These are phyloP conservation scores for Micromonas commoda DNA, from an alignment of 139 green algal species.

Conservation along the genomic window DNA sequence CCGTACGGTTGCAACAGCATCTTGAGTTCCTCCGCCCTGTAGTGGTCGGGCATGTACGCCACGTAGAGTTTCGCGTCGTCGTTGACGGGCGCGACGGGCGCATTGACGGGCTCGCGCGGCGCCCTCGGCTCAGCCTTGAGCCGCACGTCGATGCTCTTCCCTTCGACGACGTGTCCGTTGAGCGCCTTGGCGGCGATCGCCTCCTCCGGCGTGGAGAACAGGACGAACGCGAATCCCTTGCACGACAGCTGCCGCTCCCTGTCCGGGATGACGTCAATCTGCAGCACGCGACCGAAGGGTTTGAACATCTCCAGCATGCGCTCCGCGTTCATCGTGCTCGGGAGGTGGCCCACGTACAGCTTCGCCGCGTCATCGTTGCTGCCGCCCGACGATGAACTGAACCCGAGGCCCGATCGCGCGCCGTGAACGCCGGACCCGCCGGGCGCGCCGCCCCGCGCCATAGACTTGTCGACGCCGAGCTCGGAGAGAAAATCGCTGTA, in stretches of 20 bases:
- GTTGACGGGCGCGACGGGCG: slow-evolving; percentile 9
- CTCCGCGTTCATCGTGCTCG: not conserved
- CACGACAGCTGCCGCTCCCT: not conserved
- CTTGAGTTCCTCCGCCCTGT: slow-evolving; percentile 51
- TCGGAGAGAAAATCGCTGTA: slow-evolving; percentile 82
- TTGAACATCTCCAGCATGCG: slow-evolving; percentile 22
- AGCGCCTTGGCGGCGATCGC: slow-evolving; percentile 2
- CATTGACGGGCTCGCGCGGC: not conserved
- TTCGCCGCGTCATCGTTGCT: not conserved
- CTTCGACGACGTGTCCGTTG: slow-evolving; percentile 5
- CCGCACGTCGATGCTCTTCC: not conserved
- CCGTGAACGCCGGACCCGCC: not conserved
- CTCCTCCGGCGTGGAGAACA: slow-evolving; percentile 15
- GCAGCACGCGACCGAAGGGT: not conserved
- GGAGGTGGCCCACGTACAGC: slow-evolving; percentile 28
- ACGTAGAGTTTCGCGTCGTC: slow-evolving; percentile 74
- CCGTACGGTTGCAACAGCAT: slow-evolving; percentile 50
- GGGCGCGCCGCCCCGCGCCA: not conserved
- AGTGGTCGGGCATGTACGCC: slow-evolving; percentile 61
- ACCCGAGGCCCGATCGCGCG: not conserved
- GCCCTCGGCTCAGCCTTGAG: not conserved
- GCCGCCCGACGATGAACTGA: not conserved
- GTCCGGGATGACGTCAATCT: slow-evolving; percentile 24
- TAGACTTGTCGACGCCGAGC: slow-evolving; percentile 55
- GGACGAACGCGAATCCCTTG: slow-evolving; percentile 35